Conservation (phyloP, 139 green algal genomes). For the Ostreobium quekettii region DNA sequence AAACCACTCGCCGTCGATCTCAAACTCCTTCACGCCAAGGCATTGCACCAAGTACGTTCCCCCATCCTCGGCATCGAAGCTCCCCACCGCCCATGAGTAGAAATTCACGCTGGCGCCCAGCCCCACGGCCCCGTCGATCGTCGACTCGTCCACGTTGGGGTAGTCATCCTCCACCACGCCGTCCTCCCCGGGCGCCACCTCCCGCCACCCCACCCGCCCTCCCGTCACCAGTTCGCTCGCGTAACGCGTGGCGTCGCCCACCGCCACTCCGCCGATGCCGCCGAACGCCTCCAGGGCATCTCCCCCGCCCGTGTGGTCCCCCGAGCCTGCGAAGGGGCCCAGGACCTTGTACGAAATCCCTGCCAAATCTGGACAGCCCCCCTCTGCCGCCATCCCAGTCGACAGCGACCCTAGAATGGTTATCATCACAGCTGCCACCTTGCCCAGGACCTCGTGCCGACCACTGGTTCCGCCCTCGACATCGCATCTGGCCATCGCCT, state of each 20-base stretch:
- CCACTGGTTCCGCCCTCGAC: too few relatives aligned
- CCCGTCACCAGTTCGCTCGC: background rate
- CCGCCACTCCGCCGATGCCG: background rate
- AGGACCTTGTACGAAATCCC: background rate
- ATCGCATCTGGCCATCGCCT: too few relatives aligned
- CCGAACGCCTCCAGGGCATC: constrained; percentile 1
- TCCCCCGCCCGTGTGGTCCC: background rate
- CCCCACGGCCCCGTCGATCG: background rate
- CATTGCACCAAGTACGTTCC: background rate
- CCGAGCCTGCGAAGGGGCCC: background rate
- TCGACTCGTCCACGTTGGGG: background rate
- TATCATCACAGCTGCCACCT: too few relatives aligned
- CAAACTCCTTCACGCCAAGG: background rate
- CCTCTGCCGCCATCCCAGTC: too few relatives aligned
- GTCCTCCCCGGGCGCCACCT: background rate
- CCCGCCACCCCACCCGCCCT: background rate
- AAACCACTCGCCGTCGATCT: background rate
- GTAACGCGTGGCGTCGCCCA: background rate
- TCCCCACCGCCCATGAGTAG: background rate
- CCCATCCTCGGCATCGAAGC: background rate
- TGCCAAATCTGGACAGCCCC: too few relatives aligned
- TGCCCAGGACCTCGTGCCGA: too few relatives aligned
- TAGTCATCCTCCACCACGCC: background rate
- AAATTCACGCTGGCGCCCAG: background rate
- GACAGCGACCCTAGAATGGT: too few relatives aligned